Evolutionary conservation across 2,329 filamentous ascomycete species (phyloP), one percentile per base, ranked within the genome.

Genomic region (Trichoderma sp.): DNA sequence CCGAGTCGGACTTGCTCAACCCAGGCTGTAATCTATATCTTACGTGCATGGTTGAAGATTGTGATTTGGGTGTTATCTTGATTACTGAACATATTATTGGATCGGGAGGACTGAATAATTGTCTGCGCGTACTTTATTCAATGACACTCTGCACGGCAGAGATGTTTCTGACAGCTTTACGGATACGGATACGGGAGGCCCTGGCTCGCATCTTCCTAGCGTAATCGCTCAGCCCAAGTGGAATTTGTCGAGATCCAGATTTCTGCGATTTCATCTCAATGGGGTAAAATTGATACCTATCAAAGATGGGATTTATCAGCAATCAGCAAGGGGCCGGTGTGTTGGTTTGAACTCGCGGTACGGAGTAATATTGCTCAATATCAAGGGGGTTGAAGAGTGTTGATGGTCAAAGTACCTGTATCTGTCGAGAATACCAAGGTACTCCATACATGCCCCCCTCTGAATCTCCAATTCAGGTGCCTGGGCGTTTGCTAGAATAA

Each of bases 141-240:
- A 43, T 26, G 24, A 4, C 1, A 58, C 15, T 60, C 28, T 43
- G 43, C 43, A 12, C 15, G n/a, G 43, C n/a, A 51, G n/a, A 51
- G 43, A 51, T 12, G 43, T 21, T 26, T n/a, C 51, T 39, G 47
- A 36, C 30, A 18, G 21, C 6, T 62, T 70, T 71, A 58, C 69
- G 69, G 69, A 71, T 71, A 71, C 69, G 69, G 53, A 65, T 71
- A 71, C 69, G 69, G 68, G 30, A 18, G 56, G 43, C 39, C 53
- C 36, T 24, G 26, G 58, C 36, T 61, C 39, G 30, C 47, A 47
- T 32, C 11, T 57, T 26, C 47, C 53, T 63, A 56, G 58, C 61
- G 69, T 62, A 70, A 57, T 68, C 65, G 65, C 34, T 47, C 62
- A 36, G 32, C 57, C 58, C 30, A 21, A 30, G 53, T 51, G 21